phyloP scores from a whole-genome alignment of 208 protist species.

The Trypanosoma platydactyli region DNA sequence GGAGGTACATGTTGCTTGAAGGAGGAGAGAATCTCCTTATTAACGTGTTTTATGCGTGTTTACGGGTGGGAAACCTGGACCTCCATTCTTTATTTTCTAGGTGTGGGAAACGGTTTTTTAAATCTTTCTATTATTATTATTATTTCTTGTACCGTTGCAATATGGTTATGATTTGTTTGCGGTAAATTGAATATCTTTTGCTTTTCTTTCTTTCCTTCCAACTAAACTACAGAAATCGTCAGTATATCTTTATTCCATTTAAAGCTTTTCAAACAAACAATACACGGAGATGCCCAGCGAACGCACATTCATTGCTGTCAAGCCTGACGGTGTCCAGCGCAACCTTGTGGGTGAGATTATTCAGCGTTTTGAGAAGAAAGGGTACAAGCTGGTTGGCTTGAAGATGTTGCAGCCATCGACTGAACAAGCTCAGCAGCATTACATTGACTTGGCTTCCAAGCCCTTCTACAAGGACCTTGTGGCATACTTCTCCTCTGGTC shows the following conservation, averaged over 20 bases:
- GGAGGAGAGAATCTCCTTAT: no score
- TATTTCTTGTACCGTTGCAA: no score
- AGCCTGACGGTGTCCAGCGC: conserved; percentile 95
- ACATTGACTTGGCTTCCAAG: conserved; percentile 87
- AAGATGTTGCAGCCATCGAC: conserved; percentile 89
- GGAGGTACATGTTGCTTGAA: no score
- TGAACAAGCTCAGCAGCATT: conserved; percentile 89
- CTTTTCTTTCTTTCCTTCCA: no score
- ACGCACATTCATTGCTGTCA: conserved; percentile 96
- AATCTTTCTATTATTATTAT: no score
- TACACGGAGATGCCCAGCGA: conserved; percentile 65
- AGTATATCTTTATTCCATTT: no score
- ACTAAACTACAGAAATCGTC: no score
- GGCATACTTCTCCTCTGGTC: conserved; percentile 95
- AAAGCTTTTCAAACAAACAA: not conserved
- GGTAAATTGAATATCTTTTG: no score
- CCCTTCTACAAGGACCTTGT: conserved; percentile 95
- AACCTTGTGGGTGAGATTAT: conserved; percentile 95
- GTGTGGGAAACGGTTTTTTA: no score
- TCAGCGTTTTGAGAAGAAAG: conserved; percentile 94
- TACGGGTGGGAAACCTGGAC: no score
- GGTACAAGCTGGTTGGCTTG: conserved; percentile 95
- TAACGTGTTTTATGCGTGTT: no score
- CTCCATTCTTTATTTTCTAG: conserved; percentile 7
- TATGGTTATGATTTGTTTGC: no score